phyloP scores from a whole-genome alignment of 1,284 basidiomycete genomes.

The Marasmius fiardii region DNA sequence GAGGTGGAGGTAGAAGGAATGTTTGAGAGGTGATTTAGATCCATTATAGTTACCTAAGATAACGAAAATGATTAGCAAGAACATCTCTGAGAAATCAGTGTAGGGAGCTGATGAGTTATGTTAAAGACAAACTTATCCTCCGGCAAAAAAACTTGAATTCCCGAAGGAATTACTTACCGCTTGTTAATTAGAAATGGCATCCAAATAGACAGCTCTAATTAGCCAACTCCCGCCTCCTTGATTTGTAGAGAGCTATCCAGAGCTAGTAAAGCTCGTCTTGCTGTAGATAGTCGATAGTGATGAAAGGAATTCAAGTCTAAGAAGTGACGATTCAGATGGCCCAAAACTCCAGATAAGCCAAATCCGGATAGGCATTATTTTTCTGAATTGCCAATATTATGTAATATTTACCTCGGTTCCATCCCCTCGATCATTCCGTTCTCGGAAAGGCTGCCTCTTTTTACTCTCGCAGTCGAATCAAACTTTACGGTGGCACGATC shows the following conservation, averaged over 20 bases:
- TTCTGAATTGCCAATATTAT: not conserved
- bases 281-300: not conserved
- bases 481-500: too few relatives aligned
- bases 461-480: too few relatives aligned
- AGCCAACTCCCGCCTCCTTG: not conserved
- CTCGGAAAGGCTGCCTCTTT: too few relatives aligned
- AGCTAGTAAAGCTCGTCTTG: not conserved
- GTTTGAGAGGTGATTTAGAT: not conserved
- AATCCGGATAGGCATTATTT: not conserved
- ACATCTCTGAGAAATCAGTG: not conserved
- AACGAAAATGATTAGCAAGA: not conserved
- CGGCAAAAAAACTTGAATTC: conserved; percentile 3
- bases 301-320: not conserved
- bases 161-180: conserved; percentile 2
- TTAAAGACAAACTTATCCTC: conserved; percentile 1
- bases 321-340: not conserved
- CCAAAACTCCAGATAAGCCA: not conserved
- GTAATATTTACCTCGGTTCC: not conserved
- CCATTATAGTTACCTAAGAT: not conserved
- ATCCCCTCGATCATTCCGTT: too few relatives aligned
- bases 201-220: too few relatives aligned
- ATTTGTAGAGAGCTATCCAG: not conserved
- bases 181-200: not conserved
- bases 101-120: not conserved
- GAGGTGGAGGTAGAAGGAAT: not conserved